A percentile compares a stretch with the other conserved stretches of the same genome.
Conservation (phyloP, 192 early-diverging fungal genomes). For the Piromyces sp. region DNA sequence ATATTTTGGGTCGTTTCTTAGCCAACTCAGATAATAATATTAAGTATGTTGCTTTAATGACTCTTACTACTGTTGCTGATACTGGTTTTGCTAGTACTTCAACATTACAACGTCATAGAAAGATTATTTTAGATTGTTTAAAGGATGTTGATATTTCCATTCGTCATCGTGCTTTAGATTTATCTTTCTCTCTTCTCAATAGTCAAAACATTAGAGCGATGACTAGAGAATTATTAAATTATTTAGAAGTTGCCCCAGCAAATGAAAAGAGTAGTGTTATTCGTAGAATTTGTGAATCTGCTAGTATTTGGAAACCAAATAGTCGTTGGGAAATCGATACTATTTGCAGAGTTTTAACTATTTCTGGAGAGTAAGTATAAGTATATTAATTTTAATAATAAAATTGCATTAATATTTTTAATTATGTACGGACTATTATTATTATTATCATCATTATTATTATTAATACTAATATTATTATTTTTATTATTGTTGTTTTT, state of each 20-base stretch:
- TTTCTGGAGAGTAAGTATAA: constrained; percentile 36
- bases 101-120: constrained; percentile 90
- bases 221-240: constrained; percentile 79
- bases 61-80: constrained; percentile 82
- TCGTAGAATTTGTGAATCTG: constrained; percentile 74
- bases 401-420: no score
- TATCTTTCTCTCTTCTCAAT: constrained; percentile 91
- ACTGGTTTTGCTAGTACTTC: constrained; percentile 24
- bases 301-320: constrained; percentile 83
- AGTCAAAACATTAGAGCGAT: constrained; percentile 79
- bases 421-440: no score
- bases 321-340: constrained; percentile 96
- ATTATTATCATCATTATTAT: no score
- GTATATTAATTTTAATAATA: no score
- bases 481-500: not conserved
- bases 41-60: constrained; percentile 94
- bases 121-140: constrained; percentile 89
- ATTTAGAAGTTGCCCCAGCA: constrained; percentile 75
- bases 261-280: constrained; percentile 86
- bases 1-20: constrained; percentile 92
- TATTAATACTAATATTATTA: not conserved
- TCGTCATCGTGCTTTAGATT: constrained; percentile 82
- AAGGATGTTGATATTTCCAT: constrained; percentile 91
- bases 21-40: constrained; percentile 95
- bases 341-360: constrained; percentile 63